These are phyloP conservation scores for Suhomyces canberraensis DNA, from an alignment of 805 yeast genomes.

Conservation along the genomic window DNA sequence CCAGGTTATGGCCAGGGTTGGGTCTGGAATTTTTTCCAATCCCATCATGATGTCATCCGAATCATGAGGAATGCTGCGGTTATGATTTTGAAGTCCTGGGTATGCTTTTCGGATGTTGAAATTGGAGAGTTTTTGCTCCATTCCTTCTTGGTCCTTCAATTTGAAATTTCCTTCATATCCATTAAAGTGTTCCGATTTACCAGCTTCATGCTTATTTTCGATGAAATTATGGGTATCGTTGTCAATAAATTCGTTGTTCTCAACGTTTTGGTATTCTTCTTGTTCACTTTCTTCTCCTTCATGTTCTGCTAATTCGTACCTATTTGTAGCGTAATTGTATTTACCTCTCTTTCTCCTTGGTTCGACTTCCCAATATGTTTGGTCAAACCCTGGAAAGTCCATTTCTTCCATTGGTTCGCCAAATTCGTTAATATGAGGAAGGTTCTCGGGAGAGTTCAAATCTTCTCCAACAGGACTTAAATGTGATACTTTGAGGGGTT, in stretches of 20 bases:
- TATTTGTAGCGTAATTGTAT: slow-evolving; percentile 1
- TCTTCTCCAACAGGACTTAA: slow-evolving; percentile 12
- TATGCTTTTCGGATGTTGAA: too few relatives aligned
- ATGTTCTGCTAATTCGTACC: background rate
- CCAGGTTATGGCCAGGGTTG: slow-evolving; percentile 3
- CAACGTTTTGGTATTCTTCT: background rate
- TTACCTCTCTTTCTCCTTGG: slow-evolving; percentile 6
- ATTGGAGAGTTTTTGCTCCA: too few relatives aligned
- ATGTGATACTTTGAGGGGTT: background rate
- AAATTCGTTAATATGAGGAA: slow-evolving; percentile 25
- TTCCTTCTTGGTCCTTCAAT: too few relatives aligned
- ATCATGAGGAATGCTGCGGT: too few relatives aligned
- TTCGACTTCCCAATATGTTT: slow-evolving; percentile 9
- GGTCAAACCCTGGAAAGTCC: slow-evolving; percentile 25
- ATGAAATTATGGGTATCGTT: background rate
- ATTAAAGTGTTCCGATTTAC: too few relatives aligned
- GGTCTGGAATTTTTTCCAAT: slow-evolving; percentile 25
- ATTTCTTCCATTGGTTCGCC: slow-evolving; percentile 18
- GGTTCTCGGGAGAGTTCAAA: background rate
- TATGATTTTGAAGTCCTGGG: background rate
- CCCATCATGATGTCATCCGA: slow-evolving; percentile 14
- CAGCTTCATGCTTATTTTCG: too few relatives aligned
- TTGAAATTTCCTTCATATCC: too few relatives aligned
- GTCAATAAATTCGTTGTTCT: slow-evolving; percentile 1
- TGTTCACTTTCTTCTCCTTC: background rate